Conservation (phyloP, 345 rosid species). For the Ricinus communis region DNA sequence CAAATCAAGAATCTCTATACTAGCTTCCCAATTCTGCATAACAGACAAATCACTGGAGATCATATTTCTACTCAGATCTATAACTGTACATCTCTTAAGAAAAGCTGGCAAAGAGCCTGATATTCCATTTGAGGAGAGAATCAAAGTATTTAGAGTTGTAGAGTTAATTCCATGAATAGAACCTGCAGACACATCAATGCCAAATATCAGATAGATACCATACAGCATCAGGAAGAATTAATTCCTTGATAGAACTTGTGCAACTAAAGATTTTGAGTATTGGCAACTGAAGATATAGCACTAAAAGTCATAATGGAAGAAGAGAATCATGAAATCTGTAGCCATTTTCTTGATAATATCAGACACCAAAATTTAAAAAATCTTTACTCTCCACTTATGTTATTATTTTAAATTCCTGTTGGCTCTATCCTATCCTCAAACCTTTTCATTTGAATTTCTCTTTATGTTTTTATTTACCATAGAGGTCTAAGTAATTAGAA, state of each 20-base stretch:
- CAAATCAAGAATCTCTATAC: conserved; percentile 69
- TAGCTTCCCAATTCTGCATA: conserved; percentile 63
- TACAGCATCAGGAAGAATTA: conserved; percentile 37
- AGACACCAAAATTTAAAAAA: neutral
- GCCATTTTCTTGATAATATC: neutral
- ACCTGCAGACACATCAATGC: conserved; percentile 45
- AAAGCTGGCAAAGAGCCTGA: conserved; percentile 66
- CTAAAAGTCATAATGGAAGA: neutral
- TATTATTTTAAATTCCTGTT: neutral
- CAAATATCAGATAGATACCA: conserved; percentile 2
- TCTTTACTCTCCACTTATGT: too few species aligned
- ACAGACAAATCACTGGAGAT: conserved; percentile 61
- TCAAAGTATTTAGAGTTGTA: conserved; percentile 58
- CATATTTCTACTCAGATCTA: conserved; percentile 78
- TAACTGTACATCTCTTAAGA: conserved; percentile 38
- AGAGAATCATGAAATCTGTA: neutral
- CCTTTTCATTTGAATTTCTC: neutral
- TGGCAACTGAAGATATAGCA: neutral
- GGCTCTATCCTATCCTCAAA: neutral
- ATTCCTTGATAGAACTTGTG: conserved; percentile 54
- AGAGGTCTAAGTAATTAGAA: neutral
- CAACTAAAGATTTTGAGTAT: neutral
- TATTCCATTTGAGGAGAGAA: conserved; percentile 71
- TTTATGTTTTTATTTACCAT: neutral
- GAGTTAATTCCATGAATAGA: conserved; percentile 57